Base-by-base conservation (phyloP, 257 asterid species). In the Coffea eugenioides region DNA sequence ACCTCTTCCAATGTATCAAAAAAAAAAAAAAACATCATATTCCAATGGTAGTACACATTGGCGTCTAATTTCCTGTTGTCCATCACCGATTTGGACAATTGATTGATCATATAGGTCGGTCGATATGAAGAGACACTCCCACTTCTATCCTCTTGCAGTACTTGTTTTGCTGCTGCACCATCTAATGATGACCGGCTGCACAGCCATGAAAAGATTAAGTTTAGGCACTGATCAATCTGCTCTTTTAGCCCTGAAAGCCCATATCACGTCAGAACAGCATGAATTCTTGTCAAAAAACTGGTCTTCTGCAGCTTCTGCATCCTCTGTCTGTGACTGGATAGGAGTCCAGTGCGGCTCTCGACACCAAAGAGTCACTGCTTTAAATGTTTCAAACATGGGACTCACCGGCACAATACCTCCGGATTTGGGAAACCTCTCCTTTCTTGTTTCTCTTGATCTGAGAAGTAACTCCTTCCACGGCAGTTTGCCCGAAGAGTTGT, bases 311-410 rank as follows among this genome's bases (percentile, higher is more conserved):
- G 43, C 76, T 49, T 5, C 62, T 12, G 5, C 76, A 2, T 25
- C 62, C 1, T 48, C 76, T 49, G 62, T 72, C 27, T 72, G 76
- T 72, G 64, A 71, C 61, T 71, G 75, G 75, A 48, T 71, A 4
- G 61, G 75, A 48, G 75, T 71, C 41, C 4, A 13, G 12, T 46
- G 75, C 43, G 43, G 75, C 36, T 12, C 7, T 4, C 12, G 4
- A 7, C 27, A 59, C 31, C 36, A 62, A 8, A 62, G 68, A 62
- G 68, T 62, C 14, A 62, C 36, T 62, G 12, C 36, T 23, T 62
- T 62, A n/a, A 23, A 62, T 20, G 25, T 62, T n/a, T n/a, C 68
- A n/a, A 1, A 9, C 34, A 62, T 62, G 68, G 11, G 14, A 7
- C 68, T 62, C 13, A 7, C 31, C 0, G 68, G 68, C 68, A 14